Evolutionary conservation across 495 filamentous ascomycete species (phyloP), one percentile per base, ranked within the genome.

Genomic region (Aspergillus steynii): DNA sequence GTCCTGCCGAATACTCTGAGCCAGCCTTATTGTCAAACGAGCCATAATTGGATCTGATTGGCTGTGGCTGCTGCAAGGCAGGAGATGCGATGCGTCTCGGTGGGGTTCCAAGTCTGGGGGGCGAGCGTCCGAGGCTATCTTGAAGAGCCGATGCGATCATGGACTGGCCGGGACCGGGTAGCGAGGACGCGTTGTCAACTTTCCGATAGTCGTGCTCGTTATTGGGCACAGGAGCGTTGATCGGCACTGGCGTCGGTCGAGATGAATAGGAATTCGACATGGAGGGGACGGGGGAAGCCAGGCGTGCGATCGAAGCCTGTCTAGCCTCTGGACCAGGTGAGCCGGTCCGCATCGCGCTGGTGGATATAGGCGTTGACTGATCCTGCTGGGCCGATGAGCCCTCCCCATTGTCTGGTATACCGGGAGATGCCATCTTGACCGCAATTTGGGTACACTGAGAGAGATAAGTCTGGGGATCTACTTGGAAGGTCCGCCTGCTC

Each of bases 61-160:
- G 78, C 27, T 65, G 65, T 51, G 77, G 79, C 29, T 74, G 71
- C 6, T 80, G 79, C 15, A 78, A 66, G 12, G 71, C 65, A 29
- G 87, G 86, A 45, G 89, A 88, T 37, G 79, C 75, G 29, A 84
- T 79, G 53, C 83, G 78, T 63, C 82, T 71, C 27, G 84, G 77
- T 7, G 85, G 82, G 27, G 82, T 83, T 12, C 81, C 81, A 50
- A 77, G 75, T 48, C 71, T 72, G 49, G 72, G 77, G 50, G 74
- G 82, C 15, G 81, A 83, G 42, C 85, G 77, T 55, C 75, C 85
- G 29, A 87, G 69, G 2, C 83, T 86, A 55, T 86, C 82, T 59
- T 88, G 89, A 60, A 93, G 77, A 29, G 89, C 89, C 26, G 88
- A 88, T 27, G 90, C 88, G 58, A 93, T 85, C 65, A 90, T 90